Conservation (phyloP, 1,139 yeast genomes). For the Debaryomyces nepalensis region DNA sequence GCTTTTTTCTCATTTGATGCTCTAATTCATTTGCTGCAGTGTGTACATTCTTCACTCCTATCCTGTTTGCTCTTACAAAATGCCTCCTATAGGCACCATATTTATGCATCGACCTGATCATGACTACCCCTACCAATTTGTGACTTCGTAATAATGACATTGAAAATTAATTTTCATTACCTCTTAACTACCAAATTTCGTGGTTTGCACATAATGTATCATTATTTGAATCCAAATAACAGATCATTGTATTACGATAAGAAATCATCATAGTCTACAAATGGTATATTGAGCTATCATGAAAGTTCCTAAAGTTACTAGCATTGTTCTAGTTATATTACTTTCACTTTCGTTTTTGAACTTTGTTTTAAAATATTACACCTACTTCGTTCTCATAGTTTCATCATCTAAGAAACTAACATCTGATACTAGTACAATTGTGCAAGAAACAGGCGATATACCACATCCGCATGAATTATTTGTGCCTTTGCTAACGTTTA, state of each 20-base stretch:
- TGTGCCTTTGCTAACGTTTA: constrained; percentile 46
- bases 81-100: background rate
- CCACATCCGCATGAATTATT: constrained; percentile 49
- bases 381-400: constrained; percentile 38
- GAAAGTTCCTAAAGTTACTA: constrained; percentile 44
- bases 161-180: background rate
- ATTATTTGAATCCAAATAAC: background rate
- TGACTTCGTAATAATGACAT: background rate
- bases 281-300: constrained; percentile 19
- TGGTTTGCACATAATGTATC: constrained; percentile 9
- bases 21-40: constrained; percentile 1
- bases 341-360: constrained; percentile 34
- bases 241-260: too few species aligned
- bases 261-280: background rate
- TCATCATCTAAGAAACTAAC: constrained; percentile 34
- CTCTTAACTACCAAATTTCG: background rate
- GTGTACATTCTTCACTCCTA: constrained; percentile 1
- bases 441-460: constrained; percentile 41
- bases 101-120: background rate
- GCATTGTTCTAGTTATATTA: constrained; percentile 40
- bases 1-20: constrained; percentile 15
- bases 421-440: constrained; percentile 29
- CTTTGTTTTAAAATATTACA: constrained; percentile 35
- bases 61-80: background rate
- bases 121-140: background rate